Evolutionary conservation across 352 stramenopile species (phyloP).

Genomic region (Globisporangium cederbergense): DNA sequence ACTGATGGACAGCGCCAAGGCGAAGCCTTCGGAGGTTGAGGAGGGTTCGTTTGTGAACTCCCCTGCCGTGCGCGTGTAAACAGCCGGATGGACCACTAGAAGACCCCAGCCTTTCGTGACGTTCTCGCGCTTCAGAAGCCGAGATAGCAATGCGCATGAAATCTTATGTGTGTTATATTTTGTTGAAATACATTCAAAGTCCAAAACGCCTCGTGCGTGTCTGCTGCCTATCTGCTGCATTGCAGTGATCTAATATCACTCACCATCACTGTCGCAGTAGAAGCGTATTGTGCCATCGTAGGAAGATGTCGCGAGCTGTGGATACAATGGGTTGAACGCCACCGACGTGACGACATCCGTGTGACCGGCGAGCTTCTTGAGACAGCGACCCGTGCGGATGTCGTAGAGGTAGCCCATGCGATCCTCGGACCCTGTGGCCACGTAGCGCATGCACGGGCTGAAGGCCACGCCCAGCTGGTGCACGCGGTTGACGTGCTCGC

Average conservation of each 20-base stretch:
- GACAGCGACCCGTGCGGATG: constrained; percentile 60
- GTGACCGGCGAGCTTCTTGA: constrained; percentile 64
- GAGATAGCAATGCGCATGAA: constrained; percentile 24
- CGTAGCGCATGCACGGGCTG: constrained; percentile 88
- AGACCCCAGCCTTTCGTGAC: constrained; percentile 14
- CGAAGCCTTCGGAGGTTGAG: constrained; percentile 55
- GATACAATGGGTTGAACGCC: constrained; percentile 73
- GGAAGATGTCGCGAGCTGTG: constrained; percentile 78
- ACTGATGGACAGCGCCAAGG: constrained; percentile 67
- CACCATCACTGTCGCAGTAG: constrained; percentile 24
- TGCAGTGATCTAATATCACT: not conserved
- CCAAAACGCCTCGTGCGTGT: constrained; percentile 9
- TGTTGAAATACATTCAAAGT: constrained; percentile 35
- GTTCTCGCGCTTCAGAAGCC: constrained; percentile 15
- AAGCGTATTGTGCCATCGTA: constrained; percentile 76
- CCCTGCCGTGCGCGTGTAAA: constrained; percentile 69
- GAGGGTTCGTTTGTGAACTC: constrained; percentile 86
- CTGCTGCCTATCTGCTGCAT: not conserved
- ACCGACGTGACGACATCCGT: constrained; percentile 76
- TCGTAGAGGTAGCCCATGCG: constrained; percentile 83
- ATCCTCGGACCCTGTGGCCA: constrained; percentile 86
- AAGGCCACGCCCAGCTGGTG: constrained; percentile 72
- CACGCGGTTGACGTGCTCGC: constrained; percentile 81
- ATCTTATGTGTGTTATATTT: constrained; percentile 36
- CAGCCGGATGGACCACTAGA: constrained; percentile 15